A percentile compares a stretch with the other conserved stretches of the same genome.
phyloP scores from a whole-genome alignment of 83 land plant genomes.

The Thuja plicata region DNA sequence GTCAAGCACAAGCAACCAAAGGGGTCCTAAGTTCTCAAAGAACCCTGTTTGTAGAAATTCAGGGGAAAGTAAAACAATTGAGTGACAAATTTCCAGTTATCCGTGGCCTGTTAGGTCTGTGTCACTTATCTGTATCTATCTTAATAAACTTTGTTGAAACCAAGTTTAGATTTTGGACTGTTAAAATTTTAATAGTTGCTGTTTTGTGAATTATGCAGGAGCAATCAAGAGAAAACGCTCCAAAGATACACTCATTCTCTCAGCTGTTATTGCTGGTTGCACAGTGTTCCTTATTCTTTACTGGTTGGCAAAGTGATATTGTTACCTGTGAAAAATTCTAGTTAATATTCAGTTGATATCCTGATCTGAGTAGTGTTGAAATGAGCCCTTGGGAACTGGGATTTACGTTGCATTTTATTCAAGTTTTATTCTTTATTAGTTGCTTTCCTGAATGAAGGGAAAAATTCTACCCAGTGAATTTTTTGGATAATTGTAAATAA shows the following conservation, averaged over 20 bases:
- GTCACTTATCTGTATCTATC: background rate
- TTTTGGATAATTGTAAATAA: background rate
- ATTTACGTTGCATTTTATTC: background rate
- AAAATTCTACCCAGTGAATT: background rate
- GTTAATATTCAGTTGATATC: conserved; percentile 3
- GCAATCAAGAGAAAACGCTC: conserved; percentile 84
- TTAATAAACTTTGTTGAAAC: background rate
- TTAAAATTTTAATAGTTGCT: background rate
- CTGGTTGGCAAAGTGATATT: conserved; percentile 76
- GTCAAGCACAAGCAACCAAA: conserved; percentile 93
- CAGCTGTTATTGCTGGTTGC: conserved; percentile 97
- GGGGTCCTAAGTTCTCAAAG: conserved; percentile 78
- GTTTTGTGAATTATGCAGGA: conserved; percentile 50
- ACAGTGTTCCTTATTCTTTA: conserved; percentile 88
- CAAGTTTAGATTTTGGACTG: background rate
- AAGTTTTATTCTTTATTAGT: conserved; percentile 8
- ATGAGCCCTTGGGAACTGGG: background rate
- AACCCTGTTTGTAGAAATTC: conserved; percentile 79
- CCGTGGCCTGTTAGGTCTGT: conserved; percentile 87
- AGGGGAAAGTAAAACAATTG: conserved; percentile 88
- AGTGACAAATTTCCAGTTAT: conserved; percentile 90
- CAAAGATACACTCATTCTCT: conserved; percentile 86
- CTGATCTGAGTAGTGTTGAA: background rate
- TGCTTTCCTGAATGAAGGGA: background rate
- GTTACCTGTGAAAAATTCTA: background rate